Conservation (phyloP, 768 basidiomycete species). For the Lactarius quietus region DNA sequence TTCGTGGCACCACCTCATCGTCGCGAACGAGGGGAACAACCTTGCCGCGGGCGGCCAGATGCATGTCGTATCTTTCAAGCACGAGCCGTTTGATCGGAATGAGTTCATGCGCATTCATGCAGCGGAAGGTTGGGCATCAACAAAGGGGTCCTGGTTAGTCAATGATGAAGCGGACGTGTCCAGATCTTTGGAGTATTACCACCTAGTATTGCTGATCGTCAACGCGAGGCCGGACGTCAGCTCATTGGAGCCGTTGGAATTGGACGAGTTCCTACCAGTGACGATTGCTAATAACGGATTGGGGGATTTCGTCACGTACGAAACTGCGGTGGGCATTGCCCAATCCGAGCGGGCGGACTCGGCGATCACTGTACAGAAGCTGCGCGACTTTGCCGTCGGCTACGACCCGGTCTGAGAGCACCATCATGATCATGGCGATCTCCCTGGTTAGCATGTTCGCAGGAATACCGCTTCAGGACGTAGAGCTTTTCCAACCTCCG, state of each 20-base stretch:
- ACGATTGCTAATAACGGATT: constrained; percentile 91
- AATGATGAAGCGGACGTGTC: constrained; percentile 91
- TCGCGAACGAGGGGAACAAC: constrained; percentile 87
- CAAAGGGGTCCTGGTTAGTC: constrained; percentile 80
- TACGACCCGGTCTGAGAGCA: constrained; percentile 91
- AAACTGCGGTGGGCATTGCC: constrained; percentile 96
- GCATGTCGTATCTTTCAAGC: constrained; percentile 67
- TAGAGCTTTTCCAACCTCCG: constrained; percentile 33
- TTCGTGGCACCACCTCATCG: constrained; percentile 76
- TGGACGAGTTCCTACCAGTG: constrained; percentile 95
- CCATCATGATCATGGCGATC: constrained; percentile 98
- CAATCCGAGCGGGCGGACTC: constrained; percentile 65
- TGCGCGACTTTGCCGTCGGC: constrained; percentile 94
- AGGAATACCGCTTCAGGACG: constrained; percentile 46
- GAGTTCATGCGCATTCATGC: constrained; percentile 84
- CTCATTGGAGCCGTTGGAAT: constrained; percentile 63
- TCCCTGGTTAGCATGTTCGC: constrained; percentile 72
- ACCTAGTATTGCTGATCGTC: constrained; percentile 82
- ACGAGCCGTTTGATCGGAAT: constrained; percentile 83
- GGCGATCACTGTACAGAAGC: constrained; percentile 92
- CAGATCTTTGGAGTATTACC: constrained; percentile 91
- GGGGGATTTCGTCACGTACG: constrained; percentile 92
- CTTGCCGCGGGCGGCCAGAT: constrained; percentile 79
- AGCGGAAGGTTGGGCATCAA: constrained; percentile 93
- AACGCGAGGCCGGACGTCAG: constrained; percentile 83